Evolutionary conservation across 2,329 filamentous ascomycete species (phyloP).

Genomic region (Clonostachys rhizophaga): DNA sequence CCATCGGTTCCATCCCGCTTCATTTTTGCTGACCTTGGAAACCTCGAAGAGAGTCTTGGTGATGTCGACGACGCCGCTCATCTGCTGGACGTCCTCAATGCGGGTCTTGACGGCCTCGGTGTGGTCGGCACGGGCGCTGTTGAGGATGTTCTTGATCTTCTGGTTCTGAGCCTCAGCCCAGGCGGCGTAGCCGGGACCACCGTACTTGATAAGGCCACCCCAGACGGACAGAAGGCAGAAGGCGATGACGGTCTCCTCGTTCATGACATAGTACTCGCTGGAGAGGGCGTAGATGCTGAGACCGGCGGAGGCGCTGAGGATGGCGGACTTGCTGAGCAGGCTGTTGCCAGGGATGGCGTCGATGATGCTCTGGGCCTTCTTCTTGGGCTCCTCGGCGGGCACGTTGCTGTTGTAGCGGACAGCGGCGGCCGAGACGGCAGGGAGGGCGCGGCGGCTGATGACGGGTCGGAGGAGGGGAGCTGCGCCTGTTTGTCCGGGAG

Average conservation of each 20-base stretch:
- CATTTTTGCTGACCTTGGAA: constrained; percentile 70
- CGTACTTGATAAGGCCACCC: constrained; percentile 87
- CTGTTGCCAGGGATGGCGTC: constrained; percentile 90
- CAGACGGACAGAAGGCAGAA: constrained; percentile 92
- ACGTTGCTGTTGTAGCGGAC: constrained; percentile 71
- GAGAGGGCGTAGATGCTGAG: constrained; percentile 91
- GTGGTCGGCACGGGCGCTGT: constrained; percentile 90
- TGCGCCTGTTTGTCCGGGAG: constrained; percentile 50
- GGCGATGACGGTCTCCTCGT: constrained; percentile 95
- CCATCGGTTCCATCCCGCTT: constrained; percentile 2
- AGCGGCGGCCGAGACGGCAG: constrained; percentile 66
- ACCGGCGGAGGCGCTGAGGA: constrained; percentile 89
- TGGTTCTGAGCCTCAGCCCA: constrained; percentile 87
- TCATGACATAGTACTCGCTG: constrained; percentile 99
- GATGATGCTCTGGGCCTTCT: constrained; percentile 93
- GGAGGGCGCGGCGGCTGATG: constrained; percentile 69
- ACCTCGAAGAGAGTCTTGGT: constrained; percentile 97
- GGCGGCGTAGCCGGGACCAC: constrained; percentile 84
- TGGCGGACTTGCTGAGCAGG: constrained; percentile 91
- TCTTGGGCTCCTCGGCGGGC: constrained; percentile 85
- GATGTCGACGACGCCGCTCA: constrained; percentile 89
- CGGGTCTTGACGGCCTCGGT: constrained; percentile 91
- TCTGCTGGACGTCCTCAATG: constrained; percentile 92
- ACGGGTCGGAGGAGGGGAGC: constrained; percentile 82
- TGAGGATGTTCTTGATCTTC: constrained; percentile 94